A percentile compares a stretch with the other conserved stretches of the same genome.
phyloP scores from a whole-genome alignment of 345 rosid genomes.

The Gossypioides kirkii region DNA sequence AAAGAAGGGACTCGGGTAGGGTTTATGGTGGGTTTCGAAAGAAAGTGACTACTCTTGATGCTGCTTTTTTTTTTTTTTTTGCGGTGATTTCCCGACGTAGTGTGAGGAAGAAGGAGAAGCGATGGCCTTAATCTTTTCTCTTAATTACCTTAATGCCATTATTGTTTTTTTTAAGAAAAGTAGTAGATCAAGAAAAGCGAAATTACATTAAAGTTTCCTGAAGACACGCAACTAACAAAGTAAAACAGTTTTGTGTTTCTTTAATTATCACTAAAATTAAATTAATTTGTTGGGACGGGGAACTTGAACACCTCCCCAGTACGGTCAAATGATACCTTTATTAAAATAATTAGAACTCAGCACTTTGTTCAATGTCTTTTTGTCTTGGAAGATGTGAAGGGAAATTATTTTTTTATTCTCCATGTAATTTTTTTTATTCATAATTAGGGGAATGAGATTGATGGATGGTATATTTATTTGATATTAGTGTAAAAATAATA shows the following conservation, averaged over 20 bases:
- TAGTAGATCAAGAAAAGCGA: neutral
- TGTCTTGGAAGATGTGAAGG: no score
- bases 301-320: neutral
- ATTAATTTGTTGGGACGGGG: neutral
- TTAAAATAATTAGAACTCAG: neutral
- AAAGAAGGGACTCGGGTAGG: constrained; percentile 42
- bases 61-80: constrained; percentile 56
- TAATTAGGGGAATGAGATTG: no score
- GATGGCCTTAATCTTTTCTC: neutral
- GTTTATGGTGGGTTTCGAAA: constrained; percentile 50
- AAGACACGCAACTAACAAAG: neutral
- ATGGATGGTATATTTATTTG: no score
- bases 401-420: no score
- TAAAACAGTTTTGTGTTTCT: neutral
- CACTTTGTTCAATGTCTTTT: no score
- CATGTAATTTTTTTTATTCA: no score
- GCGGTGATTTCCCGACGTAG: constrained; percentile 14
- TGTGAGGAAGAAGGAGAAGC: constrained; percentile 12
- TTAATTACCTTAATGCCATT: neutral
- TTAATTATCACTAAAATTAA: neutral
- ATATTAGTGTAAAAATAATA: no score
- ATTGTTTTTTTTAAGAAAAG: no score
- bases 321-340: neutral
- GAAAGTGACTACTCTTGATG: constrained; percentile 48
- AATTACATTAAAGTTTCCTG: no score